These are phyloP conservation scores for Magnaporthiopsis incrustans DNA, from an alignment of 2,329 filamentous ascomycete species.

Conservation along the genomic window DNA sequence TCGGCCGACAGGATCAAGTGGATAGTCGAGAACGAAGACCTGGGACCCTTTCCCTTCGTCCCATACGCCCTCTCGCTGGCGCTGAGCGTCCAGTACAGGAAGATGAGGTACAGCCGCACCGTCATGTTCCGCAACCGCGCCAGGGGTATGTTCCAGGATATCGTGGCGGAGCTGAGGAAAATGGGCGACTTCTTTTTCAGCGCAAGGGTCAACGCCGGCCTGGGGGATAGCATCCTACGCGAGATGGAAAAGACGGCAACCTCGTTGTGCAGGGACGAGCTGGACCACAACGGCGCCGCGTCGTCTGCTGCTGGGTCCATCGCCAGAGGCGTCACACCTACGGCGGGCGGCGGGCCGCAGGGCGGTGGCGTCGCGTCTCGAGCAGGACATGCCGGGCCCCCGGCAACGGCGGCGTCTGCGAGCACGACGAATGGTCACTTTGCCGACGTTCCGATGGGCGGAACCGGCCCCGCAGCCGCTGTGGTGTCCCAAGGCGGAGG, in stretches of 20 bases:
- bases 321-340: neutral
- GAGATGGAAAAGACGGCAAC: constrained; percentile 47
- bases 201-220: constrained; percentile 43
- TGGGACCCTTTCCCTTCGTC: constrained; percentile 48
- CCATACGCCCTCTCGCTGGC: constrained; percentile 55
- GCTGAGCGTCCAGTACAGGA: constrained; percentile 53
- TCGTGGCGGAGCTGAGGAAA: constrained; percentile 43
- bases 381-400: neutral
- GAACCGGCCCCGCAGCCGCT: neutral
- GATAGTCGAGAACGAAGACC: constrained; percentile 42
- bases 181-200: constrained; percentile 52
- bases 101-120: constrained; percentile 53
- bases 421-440: neutral
- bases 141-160: constrained; percentile 44
- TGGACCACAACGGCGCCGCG: neutral
- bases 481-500: neutral
- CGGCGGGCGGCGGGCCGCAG: neutral
- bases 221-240: constrained; percentile 46
- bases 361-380: neutral
- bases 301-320: neutral
- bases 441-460: constrained; percentile 1
- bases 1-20: constrained; percentile 50
- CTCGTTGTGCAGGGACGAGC: constrained; percentile 9
- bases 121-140: constrained; percentile 51
- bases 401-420: neutral